Base-by-base conservation (phyloP, 2,329 filamentous ascomycete genomes). In the Clonostachys solani region DNA sequence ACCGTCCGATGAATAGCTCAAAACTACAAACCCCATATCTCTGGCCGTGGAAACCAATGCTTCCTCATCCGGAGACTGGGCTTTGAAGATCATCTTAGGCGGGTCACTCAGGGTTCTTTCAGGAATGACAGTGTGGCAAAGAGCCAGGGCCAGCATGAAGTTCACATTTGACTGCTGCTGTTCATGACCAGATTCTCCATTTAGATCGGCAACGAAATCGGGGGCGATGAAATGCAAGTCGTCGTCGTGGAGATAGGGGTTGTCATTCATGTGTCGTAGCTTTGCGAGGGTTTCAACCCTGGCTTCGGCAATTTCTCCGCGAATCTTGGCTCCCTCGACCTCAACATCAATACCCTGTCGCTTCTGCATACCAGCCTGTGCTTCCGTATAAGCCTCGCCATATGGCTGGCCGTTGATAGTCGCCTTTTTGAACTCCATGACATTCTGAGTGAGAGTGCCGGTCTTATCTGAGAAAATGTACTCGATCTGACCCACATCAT, bases 391-490 rank as follows among this genome's bases (percentile, higher is more conserved):
- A 1, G 94, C 94, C 69, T 99, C 94, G 51, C 95, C 94, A 56
- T 99, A 99, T 0, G 92, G 84, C 50, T 94, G 81, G n/a, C 92
- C 92, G 59, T 97, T 97, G 67, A 99, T 86, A 1, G 92, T 95
- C 47, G 87, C 91, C 68, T 99, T 99, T 68, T 97, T 99, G 80
- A 97, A 99, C 65, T 99, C 95, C 94, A 99, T 97, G 75, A 92
- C 86, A 61, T 97, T 97, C 69, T 94, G 95, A 6, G 92, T 97
- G 56, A 97, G 73, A 2, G 92, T 97, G 23, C 92, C 92, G 1
- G 92, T 97, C 74, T 97, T 97, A 73, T 97, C 92, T 1, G 92
- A 96, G 67, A 99, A 99, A 55, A 99, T 96, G 72, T 97, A 99
- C 68, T 97, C 94, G 52, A 99, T 96, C 68, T 99, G 94, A 12